Evolutionary conservation across 257 asterid genomes (phyloP).

Genomic region (Ajuga chamaepitys): DNA sequence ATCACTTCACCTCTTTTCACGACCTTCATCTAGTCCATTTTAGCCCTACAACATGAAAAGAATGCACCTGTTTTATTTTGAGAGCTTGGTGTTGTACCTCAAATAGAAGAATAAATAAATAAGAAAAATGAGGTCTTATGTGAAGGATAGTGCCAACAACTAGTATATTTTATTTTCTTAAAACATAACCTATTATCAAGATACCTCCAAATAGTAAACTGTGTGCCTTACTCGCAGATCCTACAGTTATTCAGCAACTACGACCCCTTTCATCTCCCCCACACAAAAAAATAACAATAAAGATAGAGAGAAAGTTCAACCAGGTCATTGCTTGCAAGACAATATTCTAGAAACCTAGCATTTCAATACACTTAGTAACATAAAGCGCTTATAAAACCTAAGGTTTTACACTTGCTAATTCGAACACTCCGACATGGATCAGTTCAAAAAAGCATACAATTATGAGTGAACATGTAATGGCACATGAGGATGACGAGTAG

Average conservation of each 20-base stretch:
- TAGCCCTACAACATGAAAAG: conserved; percentile 57
- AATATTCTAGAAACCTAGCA: background rate
- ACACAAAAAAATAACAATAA: no score
- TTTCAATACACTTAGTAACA: background rate
- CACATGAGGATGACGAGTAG: background rate
- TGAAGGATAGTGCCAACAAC: background rate
- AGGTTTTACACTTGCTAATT: background rate
- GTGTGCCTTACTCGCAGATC: background rate
- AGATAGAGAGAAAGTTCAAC: background rate
- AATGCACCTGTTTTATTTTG: conserved; percentile 38
- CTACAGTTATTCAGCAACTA: background rate
- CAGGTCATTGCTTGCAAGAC: background rate
- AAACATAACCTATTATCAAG: background rate
- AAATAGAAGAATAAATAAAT: conserved; percentile 10
- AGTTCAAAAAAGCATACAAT: background rate
- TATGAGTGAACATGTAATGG: background rate
- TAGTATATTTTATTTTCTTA: conserved; percentile 1
- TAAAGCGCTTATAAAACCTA: background rate
- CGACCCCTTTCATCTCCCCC: background rate
- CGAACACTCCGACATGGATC: background rate
- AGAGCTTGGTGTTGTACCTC: conserved; percentile 22
- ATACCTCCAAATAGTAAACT: background rate
- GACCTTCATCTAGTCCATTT: conserved; percentile 59
- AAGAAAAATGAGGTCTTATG: conserved; percentile 3
- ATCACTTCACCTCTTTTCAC: conserved; percentile 41